Base-by-base conservation (phyloP, 192 early-diverging fungal species). In the Helicostylum pulchrum region DNA sequence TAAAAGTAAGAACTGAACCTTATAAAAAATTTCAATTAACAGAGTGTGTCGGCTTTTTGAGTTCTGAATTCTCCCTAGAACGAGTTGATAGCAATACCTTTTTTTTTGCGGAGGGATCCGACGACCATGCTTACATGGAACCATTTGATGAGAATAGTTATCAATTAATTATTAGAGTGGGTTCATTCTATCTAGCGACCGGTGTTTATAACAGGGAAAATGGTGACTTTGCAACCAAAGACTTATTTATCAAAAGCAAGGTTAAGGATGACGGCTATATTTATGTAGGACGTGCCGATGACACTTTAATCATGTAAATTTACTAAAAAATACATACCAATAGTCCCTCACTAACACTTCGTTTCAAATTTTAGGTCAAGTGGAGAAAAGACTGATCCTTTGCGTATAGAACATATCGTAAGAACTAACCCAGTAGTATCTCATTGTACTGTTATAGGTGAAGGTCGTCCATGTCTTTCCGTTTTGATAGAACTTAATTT, bases 331-430 rank as follows among this genome's bases (percentile, higher is more conserved):
- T 60, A 10, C 59, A 23, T 26, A 2, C 26, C 26, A 26, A 26
- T 2, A 26, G 26, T 26, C 26, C 2, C 26, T 26, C 26, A 26
- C 2, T 26, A 26, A 26, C 26, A 26, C 2, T n/a, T n/a, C n/a
- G n/a, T n/a, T n/a, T 26, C 26, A 0, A 7, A 31, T 26, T 26
- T 26, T 46, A 68, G 64, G 47, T 39, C 20, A 12, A 72, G 66
- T 31, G 71, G 71, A 36, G 71, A 72, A 49, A 72, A 72, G 47
- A 73, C 71, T 10, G 63, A 62, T 21, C 71, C 71, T 21, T 1
- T 67, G 12, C 57, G 61, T 34, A 66, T 73, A 12, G 68, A 71
- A 43, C 21, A 8, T 4, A 43, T 23, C 12, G 61, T 71, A 21
- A 5, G 47, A 15, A 39, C 30, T 14, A 20, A 45, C 32, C 53